Evolutionary conservation across 2,329 filamentous ascomycete genomes (phyloP), one percentile per base, ranked within the genome.

Genomic region (Rutstroemia sp.): DNA sequence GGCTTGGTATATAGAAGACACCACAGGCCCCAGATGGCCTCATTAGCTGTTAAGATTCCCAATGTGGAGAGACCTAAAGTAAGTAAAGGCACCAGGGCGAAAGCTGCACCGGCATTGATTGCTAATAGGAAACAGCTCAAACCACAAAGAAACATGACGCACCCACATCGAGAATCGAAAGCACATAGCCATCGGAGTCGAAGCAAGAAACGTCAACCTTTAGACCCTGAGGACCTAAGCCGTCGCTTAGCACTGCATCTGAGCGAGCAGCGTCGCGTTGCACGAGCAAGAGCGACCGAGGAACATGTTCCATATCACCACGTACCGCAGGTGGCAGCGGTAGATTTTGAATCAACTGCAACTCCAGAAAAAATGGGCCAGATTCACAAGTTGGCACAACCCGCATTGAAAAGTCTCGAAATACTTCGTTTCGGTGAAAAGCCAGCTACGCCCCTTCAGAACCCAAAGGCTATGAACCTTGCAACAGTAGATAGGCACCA

Each of bases 151-250:
- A 58, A 64, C 54, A 69, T 67, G 65, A 63, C 62, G 9, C 52
- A 64, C 39, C 62, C 64, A 21, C 41, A 64, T 30, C 60, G 52
- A 16, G 58, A 64, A 4, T 47, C 14, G 25, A 34, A 4, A 14
- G 18, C 27, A 25, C 44, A 59, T 34, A 59, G 45, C 2, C 56
- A 52, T 23, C 64, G 55, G 50, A 27, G 34, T 47, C 69, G 67
- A 27, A 65, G 57, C 21, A 69, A 67, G 49, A 58, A 63, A 52
- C 63, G 61, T 16, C 61, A 72, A 34, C 71, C 74, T 18, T 71
- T 84, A 47, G 80, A 85, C 58, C 73, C 82, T 0, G 74, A 78
- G 27, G 81, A 85, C 55, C 69, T 85, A 27, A 74, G 75, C 10
- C 74, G 76, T 34, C 77, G 80, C 18, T 72, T 85, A 23, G 72